These are phyloP conservation scores for Lycium ferocissimum DNA, from an alignment of 257 asterid species.

Conservation along the genomic window DNA sequence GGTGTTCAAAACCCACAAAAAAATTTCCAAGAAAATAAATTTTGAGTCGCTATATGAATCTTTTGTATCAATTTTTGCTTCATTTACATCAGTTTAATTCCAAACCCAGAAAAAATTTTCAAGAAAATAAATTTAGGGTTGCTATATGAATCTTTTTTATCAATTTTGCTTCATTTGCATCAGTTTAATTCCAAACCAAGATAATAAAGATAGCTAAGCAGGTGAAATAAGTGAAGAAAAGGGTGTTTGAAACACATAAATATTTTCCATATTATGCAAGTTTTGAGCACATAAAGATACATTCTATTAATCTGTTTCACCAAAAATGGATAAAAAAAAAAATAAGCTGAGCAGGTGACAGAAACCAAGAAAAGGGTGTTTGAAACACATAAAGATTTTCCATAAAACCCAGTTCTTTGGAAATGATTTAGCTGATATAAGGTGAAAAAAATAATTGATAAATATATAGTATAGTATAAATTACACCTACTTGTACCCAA, in stretches of 20 bases:
- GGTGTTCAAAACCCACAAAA: background rate
- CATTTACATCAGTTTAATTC: no score
- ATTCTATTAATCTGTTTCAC: background rate
- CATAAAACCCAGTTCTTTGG: background rate
- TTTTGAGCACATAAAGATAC: background rate
- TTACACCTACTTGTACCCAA: background rate
- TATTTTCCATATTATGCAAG: background rate
- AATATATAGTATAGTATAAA: background rate
- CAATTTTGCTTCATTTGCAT: background rate
- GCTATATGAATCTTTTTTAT: background rate
- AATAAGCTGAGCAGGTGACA: background rate
- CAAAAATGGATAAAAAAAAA: slow-evolving; percentile 14
- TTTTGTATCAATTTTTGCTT: no score
- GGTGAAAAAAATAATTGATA: background rate
- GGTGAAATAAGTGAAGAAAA: background rate
- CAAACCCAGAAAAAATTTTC: background rate
- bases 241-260: background rate
- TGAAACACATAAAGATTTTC: background rate
- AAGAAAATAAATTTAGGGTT: no score
- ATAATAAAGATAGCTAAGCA: background rate
- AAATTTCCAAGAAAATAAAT: background rate
- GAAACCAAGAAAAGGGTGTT: slow-evolving; percentile 17
- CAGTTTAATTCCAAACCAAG: background rate
- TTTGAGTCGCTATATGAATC: background rate
- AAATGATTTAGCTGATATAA: background rate